Percentiles rank a stretch among this genome's conserved stretches.
Conservation (phyloP, 805 yeast genomes). For the Komagataella kurtzmanii region DNA sequence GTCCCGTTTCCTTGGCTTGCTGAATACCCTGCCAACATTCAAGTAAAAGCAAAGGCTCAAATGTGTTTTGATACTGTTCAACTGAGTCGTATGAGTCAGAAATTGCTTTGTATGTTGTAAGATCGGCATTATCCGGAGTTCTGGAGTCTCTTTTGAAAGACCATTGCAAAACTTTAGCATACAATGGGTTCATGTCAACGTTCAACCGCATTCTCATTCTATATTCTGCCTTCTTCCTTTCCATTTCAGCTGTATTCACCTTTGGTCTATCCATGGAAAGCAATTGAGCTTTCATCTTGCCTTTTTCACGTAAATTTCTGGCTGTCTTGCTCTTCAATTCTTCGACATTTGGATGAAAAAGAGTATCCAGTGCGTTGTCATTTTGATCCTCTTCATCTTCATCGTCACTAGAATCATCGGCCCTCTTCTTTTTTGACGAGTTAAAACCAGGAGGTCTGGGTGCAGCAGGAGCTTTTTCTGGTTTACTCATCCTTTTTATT, state of each 20-base stretch:
- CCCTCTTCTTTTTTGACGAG: not conserved
- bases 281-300: conserved; percentile 2
- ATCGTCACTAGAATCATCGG: conserved; percentile 8
- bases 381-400: conserved; percentile 12
- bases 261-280: not conserved
- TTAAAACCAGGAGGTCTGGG: conserved; percentile 7
- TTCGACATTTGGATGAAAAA: conserved; percentile 3
- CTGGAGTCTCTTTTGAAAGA: conserved; percentile 43
- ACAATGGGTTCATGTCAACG: conserved; percentile 67
- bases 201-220: conserved; percentile 68
- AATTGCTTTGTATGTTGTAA: conserved; percentile 27
- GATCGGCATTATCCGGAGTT: conserved; percentile 39
- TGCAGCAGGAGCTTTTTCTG: conserved; percentile 5
- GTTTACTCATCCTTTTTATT: not conserved
- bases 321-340: not conserved
- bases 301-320: not conserved
- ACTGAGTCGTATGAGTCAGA: conserved; percentile 42
- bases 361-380: conserved; percentile 17
- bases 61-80: conserved; percentile 51
- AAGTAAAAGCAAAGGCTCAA: conserved; percentile 70
- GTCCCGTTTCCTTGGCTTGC: conserved; percentile 50
- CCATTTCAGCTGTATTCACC: conserved; percentile 15
- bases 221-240: conserved; percentile 49
- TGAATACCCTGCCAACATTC: conserved; percentile 93
- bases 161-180: conserved; percentile 64